Evolutionary conservation across 352 stramenopile genomes (phyloP), one percentile per base, ranked within the genome.

Genomic region (Globisporangium orthogonon): DNA sequence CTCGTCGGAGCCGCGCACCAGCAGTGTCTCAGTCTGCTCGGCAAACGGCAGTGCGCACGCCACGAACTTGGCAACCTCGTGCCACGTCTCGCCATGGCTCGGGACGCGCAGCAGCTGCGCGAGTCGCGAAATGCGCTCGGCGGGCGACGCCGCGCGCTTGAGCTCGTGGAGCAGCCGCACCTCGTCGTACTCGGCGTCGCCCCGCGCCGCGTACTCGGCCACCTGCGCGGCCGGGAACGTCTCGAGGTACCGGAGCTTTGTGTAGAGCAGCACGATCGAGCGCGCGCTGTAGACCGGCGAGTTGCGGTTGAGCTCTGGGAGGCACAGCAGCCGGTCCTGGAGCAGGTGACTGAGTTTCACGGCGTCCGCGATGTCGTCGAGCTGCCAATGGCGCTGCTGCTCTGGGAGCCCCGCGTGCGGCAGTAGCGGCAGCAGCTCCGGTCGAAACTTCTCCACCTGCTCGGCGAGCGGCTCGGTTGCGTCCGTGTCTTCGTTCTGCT

Each of bases 1-100:
- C 57, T 96, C 87, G 61, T 96, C 87, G 49, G 85, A 95, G 30
- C 87, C 87, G 30, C 80, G 83, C 29, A 91, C 70, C 37, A 96
- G 63, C 37, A 95, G 62, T 46, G 83, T 86, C 72, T 94, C 86
- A 45, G 86, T 94, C 57, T 87, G 84, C 58, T 94, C 81, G 9
- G 83, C 83, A 46, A 94, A 94, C 15, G 81, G 83, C 58, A 91
- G 63, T 33, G 83, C 83, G 43, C 77, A 80, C 18, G 71, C 69
- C 18, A 89, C 81, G 54, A 91, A 91, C 60, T 85, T 87, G 52
- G 71, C 63, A 45, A 89, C 86, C 67, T 91, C 81, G 53, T 85
- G 80, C 83, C 83, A 94, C 45, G 68, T 58, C 60, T 91, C 78
- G 1, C 81, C 76, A 56, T 90, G 81, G 40, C 70, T 81, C 39